These are phyloP conservation scores for Rugiboletus extremiorientalis DNA, from an alignment of 1,284 basidiomycete genomes.

Conservation along the genomic window DNA sequence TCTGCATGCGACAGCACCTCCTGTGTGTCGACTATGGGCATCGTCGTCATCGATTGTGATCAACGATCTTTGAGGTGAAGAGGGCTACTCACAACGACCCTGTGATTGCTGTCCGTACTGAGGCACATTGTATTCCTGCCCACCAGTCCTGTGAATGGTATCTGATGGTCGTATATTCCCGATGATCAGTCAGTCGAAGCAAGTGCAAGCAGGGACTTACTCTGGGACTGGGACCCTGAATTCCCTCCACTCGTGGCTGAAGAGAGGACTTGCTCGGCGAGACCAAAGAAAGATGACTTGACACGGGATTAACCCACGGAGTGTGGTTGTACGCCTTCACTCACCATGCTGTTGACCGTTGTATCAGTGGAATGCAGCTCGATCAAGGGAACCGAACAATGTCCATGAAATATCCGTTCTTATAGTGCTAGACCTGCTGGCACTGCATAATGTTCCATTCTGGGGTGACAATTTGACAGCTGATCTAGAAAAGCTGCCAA, in stretches of 20 bases:
- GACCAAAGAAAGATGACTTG: slow-evolving; percentile 62
- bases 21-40: slow-evolving; percentile 55
- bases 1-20: slow-evolving; percentile 49
- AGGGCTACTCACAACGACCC: slow-evolving; percentile 34
- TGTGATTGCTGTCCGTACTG: slow-evolving; percentile 35
- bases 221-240: slow-evolving; percentile 12
- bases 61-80: not conserved
- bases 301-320: slow-evolving; percentile 5
- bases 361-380: slow-evolving; percentile 7
- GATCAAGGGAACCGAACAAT: slow-evolving; percentile 12
- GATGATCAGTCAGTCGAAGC: slow-evolving; percentile 11
- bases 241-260: slow-evolving; percentile 41
- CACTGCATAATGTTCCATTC: slow-evolving; percentile 26
- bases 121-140: slow-evolving; percentile 58
- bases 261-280: slow-evolving; percentile 57
- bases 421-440: slow-evolving; percentile 16
- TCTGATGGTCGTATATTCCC: slow-evolving; percentile 15
- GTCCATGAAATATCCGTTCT: slow-evolving; percentile 2
- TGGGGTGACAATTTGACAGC: slow-evolving; percentile 23
- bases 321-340: too few relatives aligned
- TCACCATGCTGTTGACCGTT: slow-evolving; percentile 38
- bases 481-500: slow-evolving; percentile 10
- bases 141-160: slow-evolving; percentile 49
- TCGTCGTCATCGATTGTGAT: not conserved
- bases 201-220: slow-evolving; percentile 13